phyloP scores from a whole-genome alignment of 371 early-diverging fungal species.

The Mucor piriformis region DNA sequence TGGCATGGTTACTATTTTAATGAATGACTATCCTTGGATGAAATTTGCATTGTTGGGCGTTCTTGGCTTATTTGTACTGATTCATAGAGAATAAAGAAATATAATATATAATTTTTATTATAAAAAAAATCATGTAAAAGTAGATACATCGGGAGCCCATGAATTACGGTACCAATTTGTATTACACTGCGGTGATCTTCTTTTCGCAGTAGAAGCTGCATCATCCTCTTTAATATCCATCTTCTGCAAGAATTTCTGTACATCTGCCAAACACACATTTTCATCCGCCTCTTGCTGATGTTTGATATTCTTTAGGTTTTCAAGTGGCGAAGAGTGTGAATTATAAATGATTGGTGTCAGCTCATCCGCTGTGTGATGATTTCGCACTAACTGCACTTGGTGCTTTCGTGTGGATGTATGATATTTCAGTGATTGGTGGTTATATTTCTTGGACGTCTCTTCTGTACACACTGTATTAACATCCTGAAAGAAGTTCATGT shows the following conservation, averaged over 20 bases:
- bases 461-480: slow-evolving; percentile 12
- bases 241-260: slow-evolving; percentile 1
- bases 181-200: no score
- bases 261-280: slow-evolving; percentile 16
- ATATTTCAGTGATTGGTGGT: slow-evolving; percentile 5
- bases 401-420: slow-evolving; percentile 13
- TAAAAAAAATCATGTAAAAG: background rate
- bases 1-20: slow-evolving; percentile 95
- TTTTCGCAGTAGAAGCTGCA: no score
- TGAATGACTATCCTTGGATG: slow-evolving; percentile 94
- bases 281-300: slow-evolving; percentile 5
- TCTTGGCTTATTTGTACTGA: slow-evolving; percentile 74
- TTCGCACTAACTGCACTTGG: slow-evolving; percentile 4
- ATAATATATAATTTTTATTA: slow-evolving; percentile 16
- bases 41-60: slow-evolving; percentile 81
- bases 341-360: background rate
- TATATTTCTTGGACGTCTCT: background rate
- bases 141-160: no score
- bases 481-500: slow-evolving; percentile 19
- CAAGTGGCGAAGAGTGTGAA: background rate
- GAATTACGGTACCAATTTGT: no score
- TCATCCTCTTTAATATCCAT: background rate
- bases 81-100: slow-evolving; percentile 64
- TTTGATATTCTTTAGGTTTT: background rate
- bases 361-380: background rate